Conservation (phyloP, 352 stramenopile genomes). For the Phytophthora crassamura region DNA sequence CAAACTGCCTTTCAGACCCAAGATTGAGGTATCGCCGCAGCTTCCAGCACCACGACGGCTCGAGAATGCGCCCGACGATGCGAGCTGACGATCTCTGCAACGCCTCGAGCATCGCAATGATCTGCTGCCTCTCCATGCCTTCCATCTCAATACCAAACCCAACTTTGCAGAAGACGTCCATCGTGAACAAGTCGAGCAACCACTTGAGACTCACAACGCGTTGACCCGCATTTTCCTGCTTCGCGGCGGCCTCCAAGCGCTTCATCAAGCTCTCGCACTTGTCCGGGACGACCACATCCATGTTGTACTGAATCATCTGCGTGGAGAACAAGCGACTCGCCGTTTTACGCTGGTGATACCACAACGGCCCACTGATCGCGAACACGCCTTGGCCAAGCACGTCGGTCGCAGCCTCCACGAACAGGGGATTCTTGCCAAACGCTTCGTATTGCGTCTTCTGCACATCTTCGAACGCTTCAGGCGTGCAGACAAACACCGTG, state of each 20-base stretch:
- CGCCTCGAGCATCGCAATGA: constrained; percentile 31
- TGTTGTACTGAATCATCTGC: constrained; percentile 34
- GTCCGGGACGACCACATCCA: constrained; percentile 24
- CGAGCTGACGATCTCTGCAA: constrained; percentile 28
- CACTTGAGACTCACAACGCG: constrained; percentile 38
- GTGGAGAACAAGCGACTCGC: constrained; percentile 37
- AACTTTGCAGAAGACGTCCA: constrained; percentile 62
- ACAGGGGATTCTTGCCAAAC: constrained; percentile 46
- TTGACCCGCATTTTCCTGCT: constrained; percentile 10
- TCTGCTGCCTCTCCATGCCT: constrained; percentile 18
- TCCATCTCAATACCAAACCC: constrained; percentile 53
- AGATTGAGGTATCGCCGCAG: constrained; percentile 22
- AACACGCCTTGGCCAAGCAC: constrained; percentile 49
- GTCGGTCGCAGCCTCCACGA: constrained; percentile 35
- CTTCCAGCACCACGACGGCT: constrained; percentile 56
- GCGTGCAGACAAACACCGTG: constrained; percentile 37
- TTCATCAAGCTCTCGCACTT: constrained; percentile 30
- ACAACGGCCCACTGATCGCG: constrained; percentile 40
- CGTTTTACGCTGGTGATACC: constrained; percentile 48
- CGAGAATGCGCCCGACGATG: constrained; percentile 41
- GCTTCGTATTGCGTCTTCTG: constrained; percentile 47
- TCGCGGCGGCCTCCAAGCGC: constrained; percentile 3
- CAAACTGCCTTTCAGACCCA: constrained; percentile 24
- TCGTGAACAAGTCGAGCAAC: constrained; percentile 48
- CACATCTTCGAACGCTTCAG: constrained; percentile 47